These are phyloP conservation scores for Paraleonurus japonicus DNA, from an alignment of 257 asterid genomes.

Conservation along the genomic window DNA sequence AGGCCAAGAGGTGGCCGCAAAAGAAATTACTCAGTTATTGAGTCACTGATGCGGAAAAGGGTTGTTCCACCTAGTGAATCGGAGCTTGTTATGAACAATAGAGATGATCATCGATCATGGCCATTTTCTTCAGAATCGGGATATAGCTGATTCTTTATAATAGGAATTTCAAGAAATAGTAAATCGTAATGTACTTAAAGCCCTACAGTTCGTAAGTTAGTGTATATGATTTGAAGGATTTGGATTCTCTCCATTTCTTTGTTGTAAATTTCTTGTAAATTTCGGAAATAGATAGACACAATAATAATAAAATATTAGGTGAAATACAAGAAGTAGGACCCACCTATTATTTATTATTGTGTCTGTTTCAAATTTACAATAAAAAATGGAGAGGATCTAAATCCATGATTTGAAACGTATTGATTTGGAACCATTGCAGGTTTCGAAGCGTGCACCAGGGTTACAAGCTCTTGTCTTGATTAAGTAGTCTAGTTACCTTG, in stretches of 20 bases:
- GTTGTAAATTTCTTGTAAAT: no score
- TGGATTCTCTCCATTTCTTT: no score
- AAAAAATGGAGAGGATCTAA: no score
- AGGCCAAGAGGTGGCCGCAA: constrained; percentile 86
- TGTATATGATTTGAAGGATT: neutral
- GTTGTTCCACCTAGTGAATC: constrained; percentile 51
- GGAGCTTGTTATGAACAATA: constrained; percentile 37
- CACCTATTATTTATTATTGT: no score
- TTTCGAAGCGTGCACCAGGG: neutral
- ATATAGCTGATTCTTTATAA: neutral
- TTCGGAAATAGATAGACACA: no score
- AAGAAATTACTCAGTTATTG: constrained; percentile 58
- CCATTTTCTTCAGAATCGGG: constrained; percentile 26
- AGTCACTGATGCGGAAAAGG: constrained; percentile 67
- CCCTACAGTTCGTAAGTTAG: neutral
- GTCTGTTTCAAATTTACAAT: no score
- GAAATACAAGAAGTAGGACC: no score
- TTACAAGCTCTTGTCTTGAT: neutral
- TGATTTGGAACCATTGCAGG: neutral
- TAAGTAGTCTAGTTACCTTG: neutral
- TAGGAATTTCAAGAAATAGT: neutral
- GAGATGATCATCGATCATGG: constrained; percentile 34
- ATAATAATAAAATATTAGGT: no score
- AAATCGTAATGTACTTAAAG: neutral
- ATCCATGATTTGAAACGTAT: neutral